Percentiles rank a stretch among this genome's conserved stretches.
Evolutionary conservation across 805 yeast genomes (phyloP).

Genomic region (Cyberlindnera mississippiensis): DNA sequence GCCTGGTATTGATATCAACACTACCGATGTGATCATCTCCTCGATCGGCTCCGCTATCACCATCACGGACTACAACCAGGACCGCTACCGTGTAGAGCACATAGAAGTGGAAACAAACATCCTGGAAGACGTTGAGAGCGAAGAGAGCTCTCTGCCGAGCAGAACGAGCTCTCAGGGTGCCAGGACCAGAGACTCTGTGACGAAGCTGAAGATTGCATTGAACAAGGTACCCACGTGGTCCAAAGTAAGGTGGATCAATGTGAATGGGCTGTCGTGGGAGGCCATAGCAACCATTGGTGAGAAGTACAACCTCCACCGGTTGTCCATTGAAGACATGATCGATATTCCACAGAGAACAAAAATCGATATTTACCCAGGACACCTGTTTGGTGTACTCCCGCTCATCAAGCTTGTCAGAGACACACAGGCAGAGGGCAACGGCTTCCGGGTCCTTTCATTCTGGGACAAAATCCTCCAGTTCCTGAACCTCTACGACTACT

Average conservation of each 20-base stretch:
- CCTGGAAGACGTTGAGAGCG: slow-evolving; percentile 33
- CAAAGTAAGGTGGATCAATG: slow-evolving; percentile 51
- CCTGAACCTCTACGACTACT: slow-evolving; percentile 12
- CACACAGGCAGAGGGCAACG: not conserved
- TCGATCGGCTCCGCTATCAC: slow-evolving; percentile 52
- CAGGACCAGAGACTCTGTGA: slow-evolving; percentile 18
- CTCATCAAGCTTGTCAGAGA: slow-evolving; percentile 40
- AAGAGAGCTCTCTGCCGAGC: not conserved
- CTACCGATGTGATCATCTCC: slow-evolving; percentile 47
- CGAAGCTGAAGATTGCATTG: slow-evolving; percentile 32
- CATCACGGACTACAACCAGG: slow-evolving; percentile 46
- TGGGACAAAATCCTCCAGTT: slow-evolving; percentile 13
- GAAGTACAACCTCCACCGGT: slow-evolving; percentile 44
- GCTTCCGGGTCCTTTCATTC: not conserved
- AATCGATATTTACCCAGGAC: slow-evolving; percentile 47
- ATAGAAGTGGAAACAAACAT: slow-evolving; percentile 11
- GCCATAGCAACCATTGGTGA: slow-evolving; percentile 45
- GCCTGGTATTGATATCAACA: slow-evolving; percentile 52
- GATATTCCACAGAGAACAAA: slow-evolving; percentile 61
- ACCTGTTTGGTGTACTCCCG: slow-evolving; percentile 53
- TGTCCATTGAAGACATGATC: slow-evolving; percentile 59
- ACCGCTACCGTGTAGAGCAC: slow-evolving; percentile 39
- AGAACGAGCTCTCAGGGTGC: slow-evolving; percentile 3
- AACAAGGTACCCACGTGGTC: slow-evolving; percentile 42
- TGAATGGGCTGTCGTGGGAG: slow-evolving; percentile 61